phyloP scores from a whole-genome alignment of 306 rosid genomes.

The Cucumis melo region DNA sequence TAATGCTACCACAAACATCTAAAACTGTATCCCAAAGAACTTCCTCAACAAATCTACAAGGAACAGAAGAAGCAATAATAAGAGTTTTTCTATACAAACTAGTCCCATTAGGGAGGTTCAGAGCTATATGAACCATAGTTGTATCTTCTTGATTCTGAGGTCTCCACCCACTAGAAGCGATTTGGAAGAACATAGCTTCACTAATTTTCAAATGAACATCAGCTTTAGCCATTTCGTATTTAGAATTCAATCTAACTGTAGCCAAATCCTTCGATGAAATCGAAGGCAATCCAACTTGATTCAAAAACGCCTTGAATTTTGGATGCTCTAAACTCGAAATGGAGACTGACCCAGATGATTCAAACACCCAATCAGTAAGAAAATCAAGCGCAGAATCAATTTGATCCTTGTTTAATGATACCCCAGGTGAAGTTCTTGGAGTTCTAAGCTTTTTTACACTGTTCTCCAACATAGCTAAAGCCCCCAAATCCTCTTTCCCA shows the following conservation, averaged over 20 bases:
- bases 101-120: constrained; percentile 82
- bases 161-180: constrained; percentile 74
- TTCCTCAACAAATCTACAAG: constrained; percentile 68
- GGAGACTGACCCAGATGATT: constrained; percentile 65
- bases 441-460: constrained; percentile 85
- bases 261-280: constrained; percentile 42
- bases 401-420: constrained; percentile 43
- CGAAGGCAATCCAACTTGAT: constrained; percentile 59
- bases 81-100: constrained; percentile 68
- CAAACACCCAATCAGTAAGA: constrained; percentile 73
- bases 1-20: constrained; percentile 57
- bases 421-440: constrained; percentile 65
- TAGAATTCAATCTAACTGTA: constrained; percentile 33
- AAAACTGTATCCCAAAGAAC: constrained; percentile 62
- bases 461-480: constrained; percentile 76
- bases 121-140: constrained; percentile 44
- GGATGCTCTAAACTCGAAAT: constrained; percentile 64
- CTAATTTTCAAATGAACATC: constrained; percentile 57
- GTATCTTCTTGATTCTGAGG: constrained; percentile 22
- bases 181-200: constrained; percentile 84
- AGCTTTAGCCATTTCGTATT: constrained; percentile 44
- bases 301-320: constrained; percentile 61
- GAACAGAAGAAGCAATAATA: constrained; percentile 44
- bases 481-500: constrained; percentile 76
- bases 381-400: constrained; percentile 54